Evolutionary conservation across 768 basidiomycete species (phyloP).

Genomic region (Lactifluus hygrophoroides): DNA sequence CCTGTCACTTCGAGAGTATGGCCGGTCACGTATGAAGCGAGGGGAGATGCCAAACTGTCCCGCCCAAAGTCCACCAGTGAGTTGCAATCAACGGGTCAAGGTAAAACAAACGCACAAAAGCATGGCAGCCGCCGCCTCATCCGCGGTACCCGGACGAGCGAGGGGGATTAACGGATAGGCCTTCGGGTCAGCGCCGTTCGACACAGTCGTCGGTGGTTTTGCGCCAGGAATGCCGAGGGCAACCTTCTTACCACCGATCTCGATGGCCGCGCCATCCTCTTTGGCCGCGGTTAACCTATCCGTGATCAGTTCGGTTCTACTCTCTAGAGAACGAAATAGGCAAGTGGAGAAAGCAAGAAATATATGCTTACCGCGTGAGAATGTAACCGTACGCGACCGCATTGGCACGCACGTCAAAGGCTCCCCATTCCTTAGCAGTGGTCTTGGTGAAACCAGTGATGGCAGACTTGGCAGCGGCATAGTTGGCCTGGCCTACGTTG

Average conservation of each 20-base stretch:
- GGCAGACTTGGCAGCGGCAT: slow-evolving; percentile 71
- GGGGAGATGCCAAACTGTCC: slow-evolving; percentile 60
- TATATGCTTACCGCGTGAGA: slow-evolving; percentile 52
- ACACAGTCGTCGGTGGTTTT: slow-evolving; percentile 28
- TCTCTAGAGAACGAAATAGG: not conserved
- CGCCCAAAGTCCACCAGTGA: slow-evolving; percentile 13
- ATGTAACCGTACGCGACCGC: slow-evolving; percentile 72
- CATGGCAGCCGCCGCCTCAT: slow-evolving; percentile 68
- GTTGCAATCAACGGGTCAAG: not conserved
- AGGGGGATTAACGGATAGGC: slow-evolving; percentile 51
- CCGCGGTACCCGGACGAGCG: slow-evolving; percentile 53
- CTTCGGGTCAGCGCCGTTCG: slow-evolving; percentile 31
- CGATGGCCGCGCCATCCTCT: slow-evolving; percentile 65
- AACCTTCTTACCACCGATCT: slow-evolving; percentile 78
- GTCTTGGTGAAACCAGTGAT: slow-evolving; percentile 79
- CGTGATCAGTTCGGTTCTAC: not conserved
- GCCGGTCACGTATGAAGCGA: slow-evolving; percentile 73
- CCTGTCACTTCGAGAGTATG: slow-evolving; percentile 83
- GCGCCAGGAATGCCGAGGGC: slow-evolving; percentile 69
- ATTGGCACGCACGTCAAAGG: slow-evolving; percentile 75
- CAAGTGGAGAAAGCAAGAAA: not conserved
- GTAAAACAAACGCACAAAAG: slow-evolving; percentile 53
- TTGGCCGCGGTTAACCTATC: slow-evolving; percentile 68
- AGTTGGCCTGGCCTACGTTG: slow-evolving; percentile 80
- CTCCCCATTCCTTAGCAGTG: slow-evolving; percentile 82